These are phyloP conservation scores for Linderniella brevidens DNA, from an alignment of 257 asterid species.

Conservation along the genomic window DNA sequence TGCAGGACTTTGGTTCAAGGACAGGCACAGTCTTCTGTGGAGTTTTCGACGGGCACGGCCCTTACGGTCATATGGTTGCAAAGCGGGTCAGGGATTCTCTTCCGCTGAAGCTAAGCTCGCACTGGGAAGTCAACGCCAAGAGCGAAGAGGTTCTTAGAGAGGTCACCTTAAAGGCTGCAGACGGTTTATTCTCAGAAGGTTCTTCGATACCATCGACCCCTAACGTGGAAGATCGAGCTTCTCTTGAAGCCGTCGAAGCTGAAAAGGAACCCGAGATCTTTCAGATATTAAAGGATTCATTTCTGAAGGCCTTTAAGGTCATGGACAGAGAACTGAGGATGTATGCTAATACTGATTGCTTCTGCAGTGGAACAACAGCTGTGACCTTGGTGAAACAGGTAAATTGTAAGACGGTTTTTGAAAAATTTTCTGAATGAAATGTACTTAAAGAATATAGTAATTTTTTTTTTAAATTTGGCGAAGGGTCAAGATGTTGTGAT, in stretches of 20 bases:
- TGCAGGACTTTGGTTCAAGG: conserved; percentile 2
- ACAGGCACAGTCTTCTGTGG: not conserved
- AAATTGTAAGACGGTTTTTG: not conserved
- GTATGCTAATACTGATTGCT: not conserved
- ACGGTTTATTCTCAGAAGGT: not conserved
- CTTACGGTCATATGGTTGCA: conserved; percentile 5
- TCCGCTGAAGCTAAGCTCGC: not conserved
- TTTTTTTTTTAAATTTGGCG: not conserved
- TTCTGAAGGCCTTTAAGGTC: not conserved
- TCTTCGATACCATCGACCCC: not conserved
- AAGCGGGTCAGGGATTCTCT: conserved; percentile 4
- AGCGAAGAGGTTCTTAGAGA: not conserved
- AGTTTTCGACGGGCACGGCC: not conserved
- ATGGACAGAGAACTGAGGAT: conserved; percentile 1
- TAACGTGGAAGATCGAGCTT: not conserved
- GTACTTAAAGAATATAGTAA: too few relatives aligned
- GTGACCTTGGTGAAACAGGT: conserved; percentile 2
- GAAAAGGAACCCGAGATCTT: not conserved
- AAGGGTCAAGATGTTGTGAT: conserved; percentile 2
- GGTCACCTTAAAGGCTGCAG: not conserved
- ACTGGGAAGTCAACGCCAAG: conserved; percentile 3
- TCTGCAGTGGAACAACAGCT: conserved; percentile 7
- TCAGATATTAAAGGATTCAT: not conserved
- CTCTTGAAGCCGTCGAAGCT: not conserved
- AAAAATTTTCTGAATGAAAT: not conserved